Evolutionary conservation across 2,329 filamentous ascomycete genomes (phyloP), one percentile per base, ranked within the genome.

Genomic region (Hypoxylon sp.): DNA sequence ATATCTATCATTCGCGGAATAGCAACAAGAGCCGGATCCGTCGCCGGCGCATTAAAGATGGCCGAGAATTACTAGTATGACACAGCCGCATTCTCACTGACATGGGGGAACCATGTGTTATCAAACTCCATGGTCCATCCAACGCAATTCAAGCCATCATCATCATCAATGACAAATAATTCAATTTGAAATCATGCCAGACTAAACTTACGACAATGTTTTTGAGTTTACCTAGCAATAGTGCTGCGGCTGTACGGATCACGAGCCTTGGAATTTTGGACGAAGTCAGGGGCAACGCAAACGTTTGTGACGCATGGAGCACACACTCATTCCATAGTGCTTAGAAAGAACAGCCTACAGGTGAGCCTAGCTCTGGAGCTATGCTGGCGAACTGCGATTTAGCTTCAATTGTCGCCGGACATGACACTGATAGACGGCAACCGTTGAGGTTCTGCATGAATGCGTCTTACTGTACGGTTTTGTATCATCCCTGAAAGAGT

Each of bases 21-120:
- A 46, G 48, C 28, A 38, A 49, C 28, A 59, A 42, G 49, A 46
- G 24, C 40, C 38, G 42, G 38, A 57, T 54, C 44, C 44, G 16
- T 20, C 28, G 49, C 55, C 66, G 66, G 66, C 30, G 44, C 36
- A 66, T 54, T 44, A 66, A 66, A 68, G 66, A 68, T 20, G 63
- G n/a, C 66, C 66, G 66, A 68, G 9, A 53, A 45, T 64, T 61
- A 66, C 48, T 66, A 56, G 33, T 42, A 26, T 30, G 45, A 36
- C 51, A 64, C 40, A 51, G 50, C 56, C 52, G 48, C 55, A 26
- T 57, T 57, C 24, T 60, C 45, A 32, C 36, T 26, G 33, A 58
- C 26, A 24, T 36, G 26, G 20, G 44, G 30, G 53, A 54, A 40
- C 54, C 51, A 24, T 2, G n/a, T 58, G n/a, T 45, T 42, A 33